Evolutionary conservation across 108 stramenopile genomes (phyloP), one percentile per base, ranked within the genome.

Genomic region (Nitzschia inconspicua): DNA sequence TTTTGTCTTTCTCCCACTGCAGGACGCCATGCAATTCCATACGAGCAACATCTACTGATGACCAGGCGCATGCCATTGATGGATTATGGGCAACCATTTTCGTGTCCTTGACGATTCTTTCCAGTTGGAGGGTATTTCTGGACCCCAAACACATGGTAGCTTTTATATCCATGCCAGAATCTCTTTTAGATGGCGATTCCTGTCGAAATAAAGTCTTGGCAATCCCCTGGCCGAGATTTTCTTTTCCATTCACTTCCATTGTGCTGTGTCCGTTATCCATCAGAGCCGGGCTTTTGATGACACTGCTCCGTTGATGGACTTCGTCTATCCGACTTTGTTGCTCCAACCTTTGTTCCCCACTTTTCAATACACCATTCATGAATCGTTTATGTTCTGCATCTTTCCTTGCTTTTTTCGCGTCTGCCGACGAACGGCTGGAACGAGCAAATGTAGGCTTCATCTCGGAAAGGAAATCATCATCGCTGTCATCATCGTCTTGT

Each of bases 401-500:
- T 39, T 39, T 18, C 31, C 18, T 19, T 3, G 0, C 35, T 35
- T 32, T 2, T 6, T 4, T 9, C 37, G 19, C 53, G 53, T 37
- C 24, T 54, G n/a, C n/a, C n/a, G 53, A 23, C 4, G 53, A 36
- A 3, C 53, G 4, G 19, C 14, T 54, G 18, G 34, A 23, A 37
- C 6, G 22, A 22, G 23, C 16, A 31, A 20, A 2, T 32, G 14
- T n/a, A n/a, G n/a, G n/a, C n/a, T n/a, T n/a, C n/a, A n/a, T n/a
- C n/a, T n/a, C 11, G 5, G 30, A 6, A 0, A 54, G 16, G 6
- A 35, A 4, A n/a, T 54, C 53, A n/a, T 54, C 53, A 14, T 51
- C 50, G 16, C 37, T 39, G 37, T 39, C 50, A 28, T 22, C 23
- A 22, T 54, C 53, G 19, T 37, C 53, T n/a, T n/a, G n/a, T n/a